A percentile compares a stretch with the other conserved stretches of the same genome.
phyloP scores from a whole-genome alignment of 2,329 filamentous ascomycete genomes.

The Fusarium camptoceras region DNA sequence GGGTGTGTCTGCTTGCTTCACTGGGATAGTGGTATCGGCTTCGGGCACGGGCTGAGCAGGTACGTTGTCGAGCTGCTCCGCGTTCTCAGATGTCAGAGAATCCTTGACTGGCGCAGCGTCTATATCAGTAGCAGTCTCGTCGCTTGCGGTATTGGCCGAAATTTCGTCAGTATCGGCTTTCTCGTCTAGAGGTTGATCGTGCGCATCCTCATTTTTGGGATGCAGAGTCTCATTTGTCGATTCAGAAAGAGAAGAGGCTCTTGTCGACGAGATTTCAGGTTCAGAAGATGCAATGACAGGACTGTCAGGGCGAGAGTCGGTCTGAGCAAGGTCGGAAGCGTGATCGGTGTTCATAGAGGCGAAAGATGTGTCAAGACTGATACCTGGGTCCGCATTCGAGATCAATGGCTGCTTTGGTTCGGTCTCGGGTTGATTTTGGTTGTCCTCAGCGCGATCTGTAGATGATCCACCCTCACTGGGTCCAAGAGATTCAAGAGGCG shows the following conservation, averaged over 20 bases:
- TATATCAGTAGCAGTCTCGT: slow-evolving; percentile 8
- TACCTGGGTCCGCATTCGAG: slow-evolving; percentile 66
- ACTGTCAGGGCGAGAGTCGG: slow-evolving; percentile 69
- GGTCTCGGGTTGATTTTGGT: slow-evolving; percentile 36
- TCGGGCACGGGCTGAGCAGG: slow-evolving; percentile 35
- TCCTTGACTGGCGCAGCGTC: slow-evolving; percentile 6
- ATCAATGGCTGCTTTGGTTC: slow-evolving; percentile 49
- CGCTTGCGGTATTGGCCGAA: background rate
- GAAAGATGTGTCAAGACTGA: slow-evolving; percentile 62
- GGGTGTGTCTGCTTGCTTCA: slow-evolving; percentile 17
- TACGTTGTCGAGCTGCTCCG: slow-evolving; percentile 7
- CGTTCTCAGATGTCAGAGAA: slow-evolving; percentile 1
- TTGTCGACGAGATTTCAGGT: slow-evolving; percentile 69
- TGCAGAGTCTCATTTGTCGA: slow-evolving; percentile 70
- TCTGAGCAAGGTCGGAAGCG: slow-evolving; percentile 60
- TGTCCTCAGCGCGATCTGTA: slow-evolving; percentile 41
- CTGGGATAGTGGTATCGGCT: slow-evolving; percentile 38
- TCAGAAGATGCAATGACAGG: slow-evolving; percentile 66
- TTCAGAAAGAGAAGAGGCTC: slow-evolving; percentile 72
- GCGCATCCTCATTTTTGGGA: slow-evolving; percentile 46
- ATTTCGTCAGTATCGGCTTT: slow-evolving; percentile 18
- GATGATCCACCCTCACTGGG: slow-evolving; percentile 38
- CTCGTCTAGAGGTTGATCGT: slow-evolving; percentile 33
- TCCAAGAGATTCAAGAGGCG: slow-evolving; percentile 32
- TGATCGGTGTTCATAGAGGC: slow-evolving; percentile 59